Percentiles rank a stretch among this genome's conserved stretches.
Evolutionary conservation across 495 filamentous ascomycete species (phyloP).

Genomic region (Penicillium psychrofluorescens): DNA sequence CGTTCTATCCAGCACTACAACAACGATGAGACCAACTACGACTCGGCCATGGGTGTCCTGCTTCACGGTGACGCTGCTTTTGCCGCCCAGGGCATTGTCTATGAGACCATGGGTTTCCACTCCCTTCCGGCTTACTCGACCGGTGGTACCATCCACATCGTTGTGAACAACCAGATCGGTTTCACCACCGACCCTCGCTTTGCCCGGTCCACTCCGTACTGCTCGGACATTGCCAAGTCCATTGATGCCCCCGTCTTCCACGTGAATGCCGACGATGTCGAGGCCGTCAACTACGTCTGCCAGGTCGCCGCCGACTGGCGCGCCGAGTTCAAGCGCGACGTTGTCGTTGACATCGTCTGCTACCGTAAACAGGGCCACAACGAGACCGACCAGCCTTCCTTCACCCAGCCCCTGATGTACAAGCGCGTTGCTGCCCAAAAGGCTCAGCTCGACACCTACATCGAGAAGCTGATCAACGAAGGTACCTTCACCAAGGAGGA

Average conservation of each 20-base stretch:
- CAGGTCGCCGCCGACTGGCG: slow-evolving; percentile 96
- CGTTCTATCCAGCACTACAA: slow-evolving; percentile 99
- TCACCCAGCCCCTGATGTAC: slow-evolving; percentile 99
- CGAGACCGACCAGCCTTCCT: slow-evolving; percentile 97
- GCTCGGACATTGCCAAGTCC: slow-evolving; percentile 96
- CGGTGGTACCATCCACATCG: slow-evolving; percentile 91
- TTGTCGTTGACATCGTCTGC: slow-evolving; percentile 96
- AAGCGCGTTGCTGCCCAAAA: slow-evolving; percentile 82
- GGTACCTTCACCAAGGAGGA: slow-evolving; percentile 95
- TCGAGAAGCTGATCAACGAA: slow-evolving; percentile 79
- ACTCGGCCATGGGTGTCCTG: slow-evolving; percentile 88
- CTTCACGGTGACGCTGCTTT: slow-evolving; percentile 97
- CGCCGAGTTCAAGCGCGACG: slow-evolving; percentile 93
- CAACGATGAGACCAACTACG: slow-evolving; percentile 80
- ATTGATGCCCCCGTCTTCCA: slow-evolving; percentile 99
- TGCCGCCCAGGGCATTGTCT: slow-evolving; percentile 91
- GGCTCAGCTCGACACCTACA: slow-evolving; percentile 77
- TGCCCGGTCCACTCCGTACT: slow-evolving; percentile 94
- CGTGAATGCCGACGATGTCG: slow-evolving; percentile 96
- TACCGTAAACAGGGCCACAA: slow-evolving; percentile 99
- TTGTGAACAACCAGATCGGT: slow-evolving; percentile 99
- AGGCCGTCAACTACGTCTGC: slow-evolving; percentile 97
- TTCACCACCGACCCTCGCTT: slow-evolving; percentile 99
- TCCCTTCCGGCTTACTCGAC: slow-evolving; percentile 92
- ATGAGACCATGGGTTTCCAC: slow-evolving; percentile 98